Base-by-base conservation (phyloP, 2,329 filamentous ascomycete species). In the Rhynchosporium agropyri region DNA sequence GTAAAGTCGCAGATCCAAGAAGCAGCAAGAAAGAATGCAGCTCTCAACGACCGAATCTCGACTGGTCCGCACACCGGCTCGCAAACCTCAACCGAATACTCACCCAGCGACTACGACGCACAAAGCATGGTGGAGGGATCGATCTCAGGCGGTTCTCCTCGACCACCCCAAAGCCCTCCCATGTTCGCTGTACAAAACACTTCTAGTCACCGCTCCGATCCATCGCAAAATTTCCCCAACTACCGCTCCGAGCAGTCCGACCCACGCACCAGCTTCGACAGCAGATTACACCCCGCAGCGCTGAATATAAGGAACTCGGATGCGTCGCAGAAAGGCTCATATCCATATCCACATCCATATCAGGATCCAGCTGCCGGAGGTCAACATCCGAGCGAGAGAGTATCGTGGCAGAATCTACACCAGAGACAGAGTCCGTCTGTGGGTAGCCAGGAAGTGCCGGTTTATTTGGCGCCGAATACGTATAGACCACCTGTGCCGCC, bases 1-100 rank as follows among this genome's bases (percentile, higher is more conserved):
- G 77, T 79, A 63, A 84, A 83, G 64, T 80, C 83, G 0, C 77
- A 81, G 63, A 69, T 73, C 29, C 62, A 63, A 20, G 66, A 67
- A 48, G 67, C 65, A 3, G 59, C 66, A 1, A n/a, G 50, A 6
- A 63, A 62, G 15, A 71, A 71, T 53, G 53, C 66, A 31, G 58
- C 58, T 13, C 15, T 42, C 7, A 51, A 42, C 8, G 57, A 33
- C 26, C 36, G 48, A 6, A 40, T 26, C 36, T 36, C 29, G 12
- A 59, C 26, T 12, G 56, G 45, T 3, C 43, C 58, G 2, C 43
- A 33, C 38, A 26, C 43, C 15, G 49, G 50, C 28, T 56, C 61
- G n/a, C 56, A 60, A 42, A 26, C 61, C 15, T 45, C 56, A 8
- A 56, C 57, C 26, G 55, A 58, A 26, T 63, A 53, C 29, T 29